Base-by-base conservation (phyloP, 768 basidiomycete genomes). In the Phylloporus sp. region DNA sequence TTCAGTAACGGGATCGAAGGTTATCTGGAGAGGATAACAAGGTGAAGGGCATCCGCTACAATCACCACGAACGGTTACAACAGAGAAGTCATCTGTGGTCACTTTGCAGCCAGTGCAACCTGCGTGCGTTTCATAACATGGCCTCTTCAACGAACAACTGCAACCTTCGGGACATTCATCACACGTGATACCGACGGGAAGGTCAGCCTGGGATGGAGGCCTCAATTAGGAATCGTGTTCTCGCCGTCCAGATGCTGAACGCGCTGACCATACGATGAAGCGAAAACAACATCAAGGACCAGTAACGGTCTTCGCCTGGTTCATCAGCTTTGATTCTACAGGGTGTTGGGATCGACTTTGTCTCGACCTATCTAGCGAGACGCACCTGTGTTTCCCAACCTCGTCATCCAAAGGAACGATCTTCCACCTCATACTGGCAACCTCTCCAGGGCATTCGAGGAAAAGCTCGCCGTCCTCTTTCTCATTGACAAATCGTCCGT, bases 11-110 rank as follows among this genome's bases (percentile, higher is more conserved):
- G n/a, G n/a, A n/a, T n/a, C n/a, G 27, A 27, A 27, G 9, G 11
- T 8, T 3, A 11, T 9, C 27, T 11, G 11, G 28, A 0, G n/a
- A 17, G 14, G 21, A 23, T 18, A 1, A 24, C 50, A 53, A 24
- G 32, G 23, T 2, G 52, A 46, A 31, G 52, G 52, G 13, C n/a
- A 39, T 32, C 50, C 50, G 28, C 52, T 47, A 18, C 50, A 43
- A 15, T 5, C 28, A 1, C 5, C 1, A 13, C 10, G 5, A n/a
- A n/a, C n/a, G 5, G 10, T 2, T 11, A 28, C 9, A 14, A 13
- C n/a, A n/a, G n/a, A n/a, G n/a, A n/a, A n/a, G n/a, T n/a, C n/a
- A n/a, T n/a, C n/a, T n/a, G 10, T 1, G 28, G 28, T 14, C 28
- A 5, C 6, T 0, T 29, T 14, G 28, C 28, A 29, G 28, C 13